Evolutionary conservation across 2,329 filamentous ascomycete genomes (phyloP).

Genomic region (Aspergillaceae sp.): DNA sequence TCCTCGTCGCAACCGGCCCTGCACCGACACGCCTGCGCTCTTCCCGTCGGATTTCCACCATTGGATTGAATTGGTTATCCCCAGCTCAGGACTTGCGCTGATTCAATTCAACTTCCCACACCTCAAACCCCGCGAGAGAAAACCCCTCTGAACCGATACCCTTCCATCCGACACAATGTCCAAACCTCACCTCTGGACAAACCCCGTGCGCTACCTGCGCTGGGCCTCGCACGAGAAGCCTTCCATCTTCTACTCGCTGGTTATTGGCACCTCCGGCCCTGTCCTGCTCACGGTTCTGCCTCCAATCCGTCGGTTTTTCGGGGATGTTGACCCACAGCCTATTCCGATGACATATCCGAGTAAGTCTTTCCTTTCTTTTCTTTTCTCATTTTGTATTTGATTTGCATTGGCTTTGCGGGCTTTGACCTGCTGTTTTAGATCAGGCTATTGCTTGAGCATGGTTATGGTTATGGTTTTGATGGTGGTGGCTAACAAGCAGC

Average conservation of each 20-base stretch:
- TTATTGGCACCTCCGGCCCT: conserved; percentile 67
- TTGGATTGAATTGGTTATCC: too few species aligned
- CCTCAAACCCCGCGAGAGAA: background rate
- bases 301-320: conserved; percentile 61
- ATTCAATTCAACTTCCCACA: conserved; percentile 6
- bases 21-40: background rate
- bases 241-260: conserved; percentile 78
- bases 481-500: background rate
- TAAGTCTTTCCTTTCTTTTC: conserved; percentile 45
- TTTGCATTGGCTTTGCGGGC: too few species aligned
- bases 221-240: conserved; percentile 85
- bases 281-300: conserved; percentile 62
- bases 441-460: background rate
- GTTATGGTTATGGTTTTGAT: background rate
- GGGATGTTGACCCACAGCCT: conserved; percentile 61
- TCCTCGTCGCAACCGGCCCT: conserved; percentile 5
- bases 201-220: conserved; percentile 73
- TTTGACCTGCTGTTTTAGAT: background rate
- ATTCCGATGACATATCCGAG: conserved; percentile 89
- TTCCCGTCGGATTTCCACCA: too few species aligned
- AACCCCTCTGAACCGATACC: too few species aligned
- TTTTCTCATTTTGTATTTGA: background rate
- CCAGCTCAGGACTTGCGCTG: background rate
- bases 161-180: conserved; percentile 31
- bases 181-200: conserved; percentile 71